Percentiles rank a stretch among this genome's conserved stretches.
Evolutionary conservation across 495 filamentous ascomycete genomes (phyloP).

Genomic region (Penicillium cataractarum): DNA sequence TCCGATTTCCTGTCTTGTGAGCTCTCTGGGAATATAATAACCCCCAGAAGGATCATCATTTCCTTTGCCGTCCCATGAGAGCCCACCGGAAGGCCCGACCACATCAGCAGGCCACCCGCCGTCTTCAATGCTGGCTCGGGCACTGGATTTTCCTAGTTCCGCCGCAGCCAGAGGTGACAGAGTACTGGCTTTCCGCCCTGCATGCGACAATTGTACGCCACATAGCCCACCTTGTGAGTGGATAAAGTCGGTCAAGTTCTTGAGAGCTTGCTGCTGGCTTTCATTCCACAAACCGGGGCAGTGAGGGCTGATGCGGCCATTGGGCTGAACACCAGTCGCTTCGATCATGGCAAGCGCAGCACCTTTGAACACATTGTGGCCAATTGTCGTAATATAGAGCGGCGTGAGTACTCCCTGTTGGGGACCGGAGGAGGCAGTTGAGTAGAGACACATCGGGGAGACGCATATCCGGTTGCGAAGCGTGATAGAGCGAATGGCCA

Average conservation of each 20-base stretch:
- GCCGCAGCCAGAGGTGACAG: too few relatives aligned
- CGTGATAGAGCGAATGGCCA: constrained; percentile 4
- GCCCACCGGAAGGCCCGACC: too few relatives aligned
- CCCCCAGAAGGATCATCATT: too few relatives aligned
- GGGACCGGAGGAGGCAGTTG: constrained; percentile 11
- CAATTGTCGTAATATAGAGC: background rate
- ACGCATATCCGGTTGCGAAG: constrained; percentile 5
- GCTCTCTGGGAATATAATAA: too few relatives aligned
- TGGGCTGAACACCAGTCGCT: constrained; percentile 61
- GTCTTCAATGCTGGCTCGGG: too few relatives aligned
- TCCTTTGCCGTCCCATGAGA: too few relatives aligned
- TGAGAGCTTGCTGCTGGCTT: constrained; percentile 58
- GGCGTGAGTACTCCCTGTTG: background rate
- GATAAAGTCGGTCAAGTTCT: constrained; percentile 57
- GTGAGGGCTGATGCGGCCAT: constrained; percentile 67
- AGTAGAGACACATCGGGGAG: constrained; percentile 58
- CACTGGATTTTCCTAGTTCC: too few relatives aligned
- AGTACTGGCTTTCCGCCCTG: too few relatives aligned
- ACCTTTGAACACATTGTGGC: constrained; percentile 41
- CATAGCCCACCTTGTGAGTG: constrained; percentile 48
- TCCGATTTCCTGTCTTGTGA: too few relatives aligned
- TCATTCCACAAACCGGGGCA: constrained; percentile 66
- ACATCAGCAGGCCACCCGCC: too few relatives aligned
- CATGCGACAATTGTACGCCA: too few relatives aligned
- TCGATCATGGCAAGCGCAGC: constrained; percentile 63